phyloP scores from a whole-genome alignment of 2,329 filamentous ascomycete species.

The Samsoniella hepiali region DNA sequence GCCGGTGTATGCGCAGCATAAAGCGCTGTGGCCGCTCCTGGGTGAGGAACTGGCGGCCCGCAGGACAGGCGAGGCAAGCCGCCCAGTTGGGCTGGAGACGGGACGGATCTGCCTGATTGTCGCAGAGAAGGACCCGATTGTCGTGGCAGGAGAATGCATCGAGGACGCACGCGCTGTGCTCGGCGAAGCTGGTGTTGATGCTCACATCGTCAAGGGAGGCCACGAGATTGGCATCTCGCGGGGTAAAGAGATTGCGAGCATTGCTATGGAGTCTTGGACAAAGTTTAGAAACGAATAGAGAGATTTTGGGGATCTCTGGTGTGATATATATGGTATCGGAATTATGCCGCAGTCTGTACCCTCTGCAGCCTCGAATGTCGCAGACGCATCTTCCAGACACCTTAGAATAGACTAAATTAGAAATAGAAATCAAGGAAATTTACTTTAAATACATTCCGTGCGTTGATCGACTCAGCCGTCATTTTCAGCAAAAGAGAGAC shows the following conservation, averaged over 20 bases:
- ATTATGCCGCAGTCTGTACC: no score
- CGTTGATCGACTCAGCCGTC: no score
- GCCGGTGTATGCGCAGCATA: conserved; percentile 61
- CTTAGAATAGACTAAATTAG: no score
- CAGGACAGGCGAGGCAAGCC: conserved; percentile 24
- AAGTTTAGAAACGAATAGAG: not conserved
- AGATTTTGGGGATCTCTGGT: not conserved
- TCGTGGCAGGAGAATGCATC: conserved; percentile 61
- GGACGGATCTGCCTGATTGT: conserved; percentile 63
- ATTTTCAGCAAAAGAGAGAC: no score
- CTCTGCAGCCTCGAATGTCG: no score
- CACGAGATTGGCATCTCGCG: conserved; percentile 68
- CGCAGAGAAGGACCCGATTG: conserved; percentile 63
- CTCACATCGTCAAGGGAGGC: conserved; percentile 57
- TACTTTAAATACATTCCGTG: no score
- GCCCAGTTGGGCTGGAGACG: conserved; percentile 34
- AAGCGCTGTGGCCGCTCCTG: conserved; percentile 58
- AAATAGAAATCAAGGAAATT: no score
- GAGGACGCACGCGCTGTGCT: conserved; percentile 58
- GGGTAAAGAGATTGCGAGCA: conserved; percentile 53
- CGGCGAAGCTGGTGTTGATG: conserved; percentile 54
- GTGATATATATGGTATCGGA: not conserved
- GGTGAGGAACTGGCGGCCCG: conserved; percentile 42
- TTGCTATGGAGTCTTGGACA: conserved; percentile 35
- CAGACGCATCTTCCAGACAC: no score